phyloP scores from a whole-genome alignment of 2,329 filamentous ascomycete genomes.

The Plectosphaerella sp. region DNA sequence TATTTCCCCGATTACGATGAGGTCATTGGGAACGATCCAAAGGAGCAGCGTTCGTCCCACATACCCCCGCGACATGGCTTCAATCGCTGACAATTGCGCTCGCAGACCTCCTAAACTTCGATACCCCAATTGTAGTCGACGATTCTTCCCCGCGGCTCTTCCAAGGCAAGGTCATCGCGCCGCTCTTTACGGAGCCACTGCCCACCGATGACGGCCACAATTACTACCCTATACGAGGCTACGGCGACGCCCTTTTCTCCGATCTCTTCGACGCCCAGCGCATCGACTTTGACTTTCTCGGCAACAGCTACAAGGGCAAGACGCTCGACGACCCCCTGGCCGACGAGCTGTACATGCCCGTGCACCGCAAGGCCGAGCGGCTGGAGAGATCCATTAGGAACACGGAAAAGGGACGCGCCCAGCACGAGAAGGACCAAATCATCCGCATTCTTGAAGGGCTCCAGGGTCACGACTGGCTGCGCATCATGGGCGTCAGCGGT shows the following conservation, averaged over 20 bases:
- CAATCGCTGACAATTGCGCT: constrained; percentile 3
- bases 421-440: constrained; percentile 64
- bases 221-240: constrained; percentile 42
- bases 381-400: constrained; percentile 60
- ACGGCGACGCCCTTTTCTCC: constrained; percentile 51
- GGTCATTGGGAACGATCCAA: constrained; percentile 79
- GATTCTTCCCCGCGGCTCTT: constrained; percentile 39
- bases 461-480: constrained; percentile 88
- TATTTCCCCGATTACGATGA: constrained; percentile 96
- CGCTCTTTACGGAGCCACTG: constrained; percentile 4
- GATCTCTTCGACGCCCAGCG: constrained; percentile 52
- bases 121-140: constrained; percentile 69
- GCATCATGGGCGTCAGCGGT: constrained; percentile 82
- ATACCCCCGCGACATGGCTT: background rate
- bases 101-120: constrained; percentile 66
- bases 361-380: constrained; percentile 56
- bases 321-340: constrained; percentile 49
- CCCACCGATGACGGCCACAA: constrained; percentile 11
- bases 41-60: constrained; percentile 64
- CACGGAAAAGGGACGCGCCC: constrained; percentile 58
- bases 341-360: constrained; percentile 47
- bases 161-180: constrained; percentile 1
- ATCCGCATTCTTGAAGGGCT: constrained; percentile 71
- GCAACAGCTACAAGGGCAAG: constrained; percentile 38
- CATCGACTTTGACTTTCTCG: constrained; percentile 52